Evolutionary conservation across 1,284 basidiomycete genomes (phyloP).

Genomic region (Trichosporon coremiiforme): DNA sequence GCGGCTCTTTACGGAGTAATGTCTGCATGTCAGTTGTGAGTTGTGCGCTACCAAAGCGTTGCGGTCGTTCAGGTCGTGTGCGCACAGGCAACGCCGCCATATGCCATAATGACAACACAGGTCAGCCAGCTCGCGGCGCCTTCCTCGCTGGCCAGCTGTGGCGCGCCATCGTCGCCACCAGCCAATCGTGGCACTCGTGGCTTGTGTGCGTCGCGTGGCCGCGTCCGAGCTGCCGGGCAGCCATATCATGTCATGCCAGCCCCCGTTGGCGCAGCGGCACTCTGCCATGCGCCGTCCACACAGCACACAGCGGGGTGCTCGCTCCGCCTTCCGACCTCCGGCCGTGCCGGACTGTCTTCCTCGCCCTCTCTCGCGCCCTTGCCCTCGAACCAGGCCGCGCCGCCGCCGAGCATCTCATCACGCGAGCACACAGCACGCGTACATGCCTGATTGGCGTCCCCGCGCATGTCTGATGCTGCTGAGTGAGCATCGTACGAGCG

Average conservation of each 20-base stretch:
- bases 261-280: too few relatives aligned
- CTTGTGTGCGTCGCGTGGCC: neutral
- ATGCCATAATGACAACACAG: neutral
- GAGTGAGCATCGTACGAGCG: conserved; percentile 11
- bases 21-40: neutral
- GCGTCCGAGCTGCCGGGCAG: neutral
- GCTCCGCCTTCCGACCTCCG: neutral
- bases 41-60: neutral
- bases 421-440: neutral
- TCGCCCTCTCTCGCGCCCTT: neutral
- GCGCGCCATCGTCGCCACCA: neutral
- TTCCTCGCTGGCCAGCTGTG: neutral
- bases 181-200: conserved; percentile 2
- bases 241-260: neutral
- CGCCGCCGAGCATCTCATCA: too few relatives aligned
- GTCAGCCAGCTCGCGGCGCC: too few relatives aligned
- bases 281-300: neutral
- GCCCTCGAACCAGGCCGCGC: too few relatives aligned
- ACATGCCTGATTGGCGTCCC: neutral
- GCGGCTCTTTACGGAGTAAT: neutral
- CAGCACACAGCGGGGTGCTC: neutral
- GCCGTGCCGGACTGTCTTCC: neutral
- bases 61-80: neutral
- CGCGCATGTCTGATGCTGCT: neutral
- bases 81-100: neutral